Base-by-base conservation (phyloP, 208 protist genomes). In the Baffinella frigidus region DNA sequence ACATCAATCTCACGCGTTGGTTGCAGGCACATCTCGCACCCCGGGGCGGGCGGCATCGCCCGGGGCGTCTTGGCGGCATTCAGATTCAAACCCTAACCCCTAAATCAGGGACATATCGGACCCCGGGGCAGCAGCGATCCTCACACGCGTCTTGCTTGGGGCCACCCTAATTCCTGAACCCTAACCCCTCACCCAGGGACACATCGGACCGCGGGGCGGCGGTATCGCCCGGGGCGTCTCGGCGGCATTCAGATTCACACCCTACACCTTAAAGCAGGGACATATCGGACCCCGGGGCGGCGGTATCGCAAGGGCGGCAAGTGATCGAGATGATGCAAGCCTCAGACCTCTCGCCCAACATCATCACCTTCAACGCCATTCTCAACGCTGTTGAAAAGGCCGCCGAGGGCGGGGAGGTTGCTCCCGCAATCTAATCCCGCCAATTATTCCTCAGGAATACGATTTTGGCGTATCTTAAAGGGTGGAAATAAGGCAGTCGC, bases 241-340 rank as follows among this genome's bases (percentile, higher is more conserved):
- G 56, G 56, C 56, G 17, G n/a, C n/a, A n/a, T n/a, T n/a, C n/a
- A n/a, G n/a, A n/a, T n/a, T n/a, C n/a, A n/a, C n/a, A n/a, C n/a
- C n/a, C n/a, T n/a, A n/a, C n/a, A n/a, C n/a, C n/a, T n/a, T n/a
- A n/a, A n/a, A n/a, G n/a, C n/a, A n/a, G n/a, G n/a, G n/a, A n/a
- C n/a, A n/a, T n/a, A n/a, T n/a, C 77, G 61, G 77, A 87, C 39
- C 3, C 1, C 4, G 39, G 44, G 33, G 39, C 77, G 7, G 77
- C 77, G 0, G 41, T 67, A 17, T 87, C 77, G 30, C 77, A 87
- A n/a, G 77, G 77, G 5, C 17, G 3, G 77, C 77, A 87, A 43
- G 77, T 87, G 77, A 1, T 87, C 1, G 10, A 35, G 39, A 87
- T 87, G 77, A 45, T 87, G 77, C 43, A 61, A 3, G 9, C 0